Percentiles rank a stretch among this genome's conserved stretches.
These are phyloP conservation scores for Tilletiopsis washingtonensis DNA, from an alignment of 1,284 basidiomycete species.

Conservation along the genomic window DNA sequence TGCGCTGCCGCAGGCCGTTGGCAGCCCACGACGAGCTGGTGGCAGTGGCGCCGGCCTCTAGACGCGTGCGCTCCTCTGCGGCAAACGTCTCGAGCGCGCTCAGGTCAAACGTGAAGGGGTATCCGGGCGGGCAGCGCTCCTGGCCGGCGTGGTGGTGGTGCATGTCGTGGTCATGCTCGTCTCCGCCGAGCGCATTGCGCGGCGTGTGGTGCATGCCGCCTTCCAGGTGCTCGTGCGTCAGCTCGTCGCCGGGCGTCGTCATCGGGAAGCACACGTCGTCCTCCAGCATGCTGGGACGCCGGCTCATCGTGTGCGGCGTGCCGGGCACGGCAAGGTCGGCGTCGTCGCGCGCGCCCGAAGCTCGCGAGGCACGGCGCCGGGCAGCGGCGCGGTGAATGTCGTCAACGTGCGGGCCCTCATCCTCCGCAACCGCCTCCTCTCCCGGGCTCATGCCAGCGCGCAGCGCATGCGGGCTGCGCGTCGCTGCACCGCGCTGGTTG, in stretches of 20 bases:
- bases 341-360: no score
- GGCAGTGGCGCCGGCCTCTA: slow-evolving; percentile 9
- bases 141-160: not conserved
- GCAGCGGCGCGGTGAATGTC: no score
- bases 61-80: slow-evolving; percentile 32
- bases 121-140: slow-evolving; percentile 23
- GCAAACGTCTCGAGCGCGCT: slow-evolving; percentile 37
- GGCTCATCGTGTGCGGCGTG: slow-evolving; percentile 16
- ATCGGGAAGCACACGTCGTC: slow-evolving; percentile 47
- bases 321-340: not conserved
- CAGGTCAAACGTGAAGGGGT: slow-evolving; percentile 43
- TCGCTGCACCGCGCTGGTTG: slow-evolving; percentile 17
- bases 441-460: not conserved
- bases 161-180: slow-evolving; percentile 7
- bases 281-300: slow-evolving; percentile 24
- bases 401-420: not conserved
- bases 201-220: slow-evolving; percentile 7
- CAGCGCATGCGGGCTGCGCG: slow-evolving; percentile 14
- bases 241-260: slow-evolving; percentile 9
- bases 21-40: slow-evolving; percentile 8
- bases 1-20: slow-evolving; percentile 17
- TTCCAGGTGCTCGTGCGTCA: no score
- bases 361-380: no score
- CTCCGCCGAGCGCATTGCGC: not conserved
- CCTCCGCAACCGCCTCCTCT: slow-evolving; percentile 12